Conservation (phyloP, 768 basidiomycete genomes). For the Mycena leptocephala region DNA sequence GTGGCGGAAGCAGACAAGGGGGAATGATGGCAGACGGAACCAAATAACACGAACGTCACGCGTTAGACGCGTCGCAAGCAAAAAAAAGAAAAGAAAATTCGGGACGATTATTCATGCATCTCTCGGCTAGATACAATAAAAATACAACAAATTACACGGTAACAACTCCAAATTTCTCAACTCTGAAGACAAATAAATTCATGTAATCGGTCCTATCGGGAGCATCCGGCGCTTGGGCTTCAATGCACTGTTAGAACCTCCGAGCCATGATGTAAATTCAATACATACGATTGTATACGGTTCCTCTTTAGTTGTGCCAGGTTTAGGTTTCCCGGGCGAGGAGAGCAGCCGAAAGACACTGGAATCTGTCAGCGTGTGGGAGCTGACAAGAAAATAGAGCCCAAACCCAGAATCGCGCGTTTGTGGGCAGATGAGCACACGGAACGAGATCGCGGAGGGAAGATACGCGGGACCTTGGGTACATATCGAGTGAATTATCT, state of each 20-base stretch:
- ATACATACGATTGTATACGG: conserved; percentile 30
- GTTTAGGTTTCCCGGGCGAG: conserved; percentile 18
- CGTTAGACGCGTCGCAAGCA: background rate
- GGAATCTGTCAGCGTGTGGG: background rate
- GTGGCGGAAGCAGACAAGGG: background rate
- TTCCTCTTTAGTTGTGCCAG: conserved; percentile 16
- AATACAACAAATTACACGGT: background rate
- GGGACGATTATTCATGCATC: background rate
- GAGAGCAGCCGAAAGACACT: conserved; percentile 29
- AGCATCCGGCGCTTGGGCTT: conserved; percentile 21
- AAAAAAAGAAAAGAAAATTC: too few relatives aligned
- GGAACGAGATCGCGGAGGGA: conserved; percentile 51
- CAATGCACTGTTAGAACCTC: background rate
- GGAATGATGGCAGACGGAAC: background rate
- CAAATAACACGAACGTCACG: conserved; percentile 20
- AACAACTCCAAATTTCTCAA: background rate
- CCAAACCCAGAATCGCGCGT: conserved; percentile 37
- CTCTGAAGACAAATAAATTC: too few relatives aligned
- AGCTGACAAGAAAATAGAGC: background rate
- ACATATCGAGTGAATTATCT: background rate
- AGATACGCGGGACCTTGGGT: conserved; percentile 51
- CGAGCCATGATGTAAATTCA: background rate
- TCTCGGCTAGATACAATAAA: background rate
- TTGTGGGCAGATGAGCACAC: conserved; percentile 38
- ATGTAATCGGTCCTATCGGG: too few relatives aligned